phyloP scores from a whole-genome alignment of 2,329 filamentous ascomycete species.

The Alternaria sp. region DNA sequence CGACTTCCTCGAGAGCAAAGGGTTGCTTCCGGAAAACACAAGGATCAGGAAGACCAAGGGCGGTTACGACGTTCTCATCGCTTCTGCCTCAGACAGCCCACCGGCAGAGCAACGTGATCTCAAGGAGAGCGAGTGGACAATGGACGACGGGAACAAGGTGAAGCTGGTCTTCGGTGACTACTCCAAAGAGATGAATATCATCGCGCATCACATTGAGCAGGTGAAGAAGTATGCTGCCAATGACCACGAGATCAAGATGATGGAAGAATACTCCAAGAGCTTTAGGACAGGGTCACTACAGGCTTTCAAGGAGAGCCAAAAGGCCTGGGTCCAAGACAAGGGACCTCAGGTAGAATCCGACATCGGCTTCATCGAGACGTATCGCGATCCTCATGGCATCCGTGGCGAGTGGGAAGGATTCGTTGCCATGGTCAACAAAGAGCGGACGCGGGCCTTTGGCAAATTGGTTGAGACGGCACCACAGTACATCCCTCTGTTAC shows the following conservation, averaged over 20 bases:
- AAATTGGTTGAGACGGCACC: conserved; percentile 84
- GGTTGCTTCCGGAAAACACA: conserved; percentile 61
- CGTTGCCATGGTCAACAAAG: conserved; percentile 77
- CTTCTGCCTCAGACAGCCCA: conserved; percentile 56
- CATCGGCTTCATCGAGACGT: conserved; percentile 65
- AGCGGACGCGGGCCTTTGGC: conserved; percentile 86
- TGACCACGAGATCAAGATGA: conserved; percentile 56
- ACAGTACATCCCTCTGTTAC: conserved; percentile 83
- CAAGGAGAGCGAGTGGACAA: conserved; percentile 57
- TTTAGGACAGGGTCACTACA: conserved; percentile 61
- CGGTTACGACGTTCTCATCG: conserved; percentile 60
- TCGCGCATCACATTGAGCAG: conserved; percentile 56
- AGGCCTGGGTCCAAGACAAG: conserved; percentile 63
- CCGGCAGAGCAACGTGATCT: conserved; percentile 53
- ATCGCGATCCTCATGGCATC: conserved; percentile 63
- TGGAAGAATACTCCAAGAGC: conserved; percentile 58
- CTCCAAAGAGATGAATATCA: conserved; percentile 57
- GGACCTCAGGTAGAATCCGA: conserved; percentile 62
- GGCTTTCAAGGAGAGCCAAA: conserved; percentile 61
- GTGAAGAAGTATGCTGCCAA: conserved; percentile 60
- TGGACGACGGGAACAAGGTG: conserved; percentile 58
- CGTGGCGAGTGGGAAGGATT: conserved; percentile 65
- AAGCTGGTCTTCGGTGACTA: conserved; percentile 59
- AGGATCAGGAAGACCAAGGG: conserved; percentile 56
- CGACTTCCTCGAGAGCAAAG: conserved; percentile 57